Evolutionary conservation across 441 rosid genomes (phyloP).

Genomic region (Macaranga tanarius): DNA sequence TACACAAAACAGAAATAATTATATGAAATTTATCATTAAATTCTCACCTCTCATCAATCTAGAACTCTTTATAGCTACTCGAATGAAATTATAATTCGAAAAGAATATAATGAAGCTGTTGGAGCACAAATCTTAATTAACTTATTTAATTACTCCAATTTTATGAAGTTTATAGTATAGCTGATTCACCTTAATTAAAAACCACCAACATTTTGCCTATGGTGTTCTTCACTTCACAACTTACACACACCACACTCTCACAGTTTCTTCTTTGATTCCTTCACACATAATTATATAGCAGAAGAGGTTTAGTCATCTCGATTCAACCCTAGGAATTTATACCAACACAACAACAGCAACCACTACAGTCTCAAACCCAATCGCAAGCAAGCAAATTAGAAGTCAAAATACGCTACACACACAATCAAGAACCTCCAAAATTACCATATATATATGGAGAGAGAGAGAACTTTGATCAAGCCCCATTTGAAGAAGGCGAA

Average conservation of each 20-base stretch:
- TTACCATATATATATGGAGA: background rate
- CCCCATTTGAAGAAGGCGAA: constrained; percentile 45
- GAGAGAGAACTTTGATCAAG: background rate
- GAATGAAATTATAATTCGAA: background rate
- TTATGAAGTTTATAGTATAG: background rate
- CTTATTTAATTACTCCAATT: constrained; percentile 10
- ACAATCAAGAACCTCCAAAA: constrained; percentile 9
- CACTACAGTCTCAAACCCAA: constrained; percentile 12
- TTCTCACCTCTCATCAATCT: background rate
- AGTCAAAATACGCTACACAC: constrained; percentile 7
- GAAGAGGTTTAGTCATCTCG: background rate
- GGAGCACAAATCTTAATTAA: background rate
- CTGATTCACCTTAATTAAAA: background rate
- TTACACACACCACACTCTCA: constrained; percentile 13
- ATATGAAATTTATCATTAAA: background rate
- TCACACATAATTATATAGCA: background rate
- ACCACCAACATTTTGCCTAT: constrained; percentile 2
- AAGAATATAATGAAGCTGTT: background rate
- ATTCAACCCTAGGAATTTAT: constrained; percentile 22
- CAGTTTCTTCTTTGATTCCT: background rate
- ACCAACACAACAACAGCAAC: background rate
- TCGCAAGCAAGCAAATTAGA: background rate
- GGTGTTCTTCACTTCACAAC: background rate
- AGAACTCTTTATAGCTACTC: background rate
- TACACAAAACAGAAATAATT: background rate